Evolutionary conservation across 2,329 filamentous ascomycete species (phyloP).

Genomic region (Graphiopsis chlorocephala): DNA sequence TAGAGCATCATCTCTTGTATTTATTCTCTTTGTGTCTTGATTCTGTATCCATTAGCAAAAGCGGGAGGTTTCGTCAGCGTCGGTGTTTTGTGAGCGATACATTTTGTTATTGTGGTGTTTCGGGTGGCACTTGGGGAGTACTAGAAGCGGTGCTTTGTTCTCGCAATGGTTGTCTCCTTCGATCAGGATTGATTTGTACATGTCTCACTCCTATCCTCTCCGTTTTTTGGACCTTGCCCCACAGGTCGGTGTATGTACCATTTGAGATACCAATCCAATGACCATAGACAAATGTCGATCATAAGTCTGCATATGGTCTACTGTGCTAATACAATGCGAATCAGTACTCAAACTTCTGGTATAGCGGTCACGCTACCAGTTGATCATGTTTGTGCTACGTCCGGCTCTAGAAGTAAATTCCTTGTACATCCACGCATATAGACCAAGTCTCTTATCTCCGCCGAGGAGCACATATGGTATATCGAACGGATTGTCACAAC

Average conservation of each 20-base stretch:
- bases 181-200: not conserved
- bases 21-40: not conserved
- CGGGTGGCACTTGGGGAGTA: not conserved
- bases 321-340: too few species aligned
- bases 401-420: too few species aligned
- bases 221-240: not conserved
- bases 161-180: not conserved
- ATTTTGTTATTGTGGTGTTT: not conserved
- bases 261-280: not conserved
- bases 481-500: not conserved
- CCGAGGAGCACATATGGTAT: not conserved
- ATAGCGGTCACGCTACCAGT: too few species aligned
- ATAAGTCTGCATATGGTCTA: too few species aligned
- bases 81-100: not conserved
- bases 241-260: not conserved
- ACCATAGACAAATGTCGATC: not conserved
- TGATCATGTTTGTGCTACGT: too few species aligned
- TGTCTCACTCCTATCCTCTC: not conserved
- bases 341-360: not conserved
- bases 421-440: not conserved
- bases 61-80: not conserved
- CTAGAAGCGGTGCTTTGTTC: not conserved
- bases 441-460: too few species aligned
- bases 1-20: constrained; percentile 17
- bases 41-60: not conserved